phyloP scores from a whole-genome alignment of 345 rosid genomes.

The Hypericum perforatum region DNA sequence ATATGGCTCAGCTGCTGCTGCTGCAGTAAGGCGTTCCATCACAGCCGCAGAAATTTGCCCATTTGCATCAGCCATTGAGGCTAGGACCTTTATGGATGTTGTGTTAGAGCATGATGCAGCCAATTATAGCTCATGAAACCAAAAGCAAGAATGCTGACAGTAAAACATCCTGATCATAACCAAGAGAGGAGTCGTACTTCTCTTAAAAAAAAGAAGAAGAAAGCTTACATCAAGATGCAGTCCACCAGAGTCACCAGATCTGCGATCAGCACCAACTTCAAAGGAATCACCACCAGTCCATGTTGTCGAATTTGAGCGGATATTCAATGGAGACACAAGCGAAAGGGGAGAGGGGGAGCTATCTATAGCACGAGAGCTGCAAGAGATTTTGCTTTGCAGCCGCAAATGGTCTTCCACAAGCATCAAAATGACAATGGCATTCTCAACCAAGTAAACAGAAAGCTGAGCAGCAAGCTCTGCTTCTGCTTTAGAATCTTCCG shows the following conservation, averaged over 20 bases:
- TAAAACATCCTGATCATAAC: slow-evolving; percentile 10
- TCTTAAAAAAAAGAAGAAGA: neutral
- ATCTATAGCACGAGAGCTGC: slow-evolving; percentile 40
- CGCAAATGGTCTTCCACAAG: slow-evolving; percentile 99
- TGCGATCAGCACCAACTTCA: slow-evolving; percentile 49
- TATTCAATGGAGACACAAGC: slow-evolving; percentile 47
- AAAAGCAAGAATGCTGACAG: slow-evolving; percentile 6
- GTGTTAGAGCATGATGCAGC: slow-evolving; percentile 11
- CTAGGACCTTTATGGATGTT: slow-evolving; percentile 54
- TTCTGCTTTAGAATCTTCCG: slow-evolving; percentile 76
- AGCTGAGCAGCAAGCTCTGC: slow-evolving; percentile 98
- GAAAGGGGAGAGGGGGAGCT: slow-evolving; percentile 69
- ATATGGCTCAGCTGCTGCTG: slow-evolving; percentile 95
- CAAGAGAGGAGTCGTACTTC: neutral
- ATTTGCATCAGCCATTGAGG: slow-evolving; percentile 97
- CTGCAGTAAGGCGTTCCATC: slow-evolving; percentile 97
- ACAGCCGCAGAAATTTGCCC: slow-evolving; percentile 83
- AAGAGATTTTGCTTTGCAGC: slow-evolving; percentile 80
- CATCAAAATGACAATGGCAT: slow-evolving; percentile 96
- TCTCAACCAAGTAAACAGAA: slow-evolving; percentile 93
- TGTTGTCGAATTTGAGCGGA: slow-evolving; percentile 32
- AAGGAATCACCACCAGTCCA: slow-evolving; percentile 40
- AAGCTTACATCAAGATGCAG: slow-evolving; percentile 79
- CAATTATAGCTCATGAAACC: slow-evolving; percentile 6
- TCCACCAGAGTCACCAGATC: slow-evolving; percentile 59